These are phyloP conservation scores for Nidula microcarpa DNA, from an alignment of 768 basidiomycete genomes.

Conservation along the genomic window DNA sequence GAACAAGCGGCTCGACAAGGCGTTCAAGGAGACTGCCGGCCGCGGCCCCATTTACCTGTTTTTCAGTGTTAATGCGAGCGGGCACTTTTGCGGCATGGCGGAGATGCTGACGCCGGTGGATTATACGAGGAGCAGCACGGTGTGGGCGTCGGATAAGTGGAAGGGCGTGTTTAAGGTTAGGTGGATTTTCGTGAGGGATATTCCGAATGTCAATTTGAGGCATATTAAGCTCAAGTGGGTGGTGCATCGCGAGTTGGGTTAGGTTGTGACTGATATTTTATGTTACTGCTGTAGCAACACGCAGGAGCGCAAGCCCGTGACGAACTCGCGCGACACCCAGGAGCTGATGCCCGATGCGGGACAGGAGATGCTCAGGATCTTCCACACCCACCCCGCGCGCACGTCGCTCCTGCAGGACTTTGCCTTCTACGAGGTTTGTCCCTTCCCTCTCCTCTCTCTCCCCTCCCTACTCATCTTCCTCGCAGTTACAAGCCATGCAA, in stretches of 20 bases:
- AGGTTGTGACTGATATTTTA: background rate
- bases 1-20: constrained; percentile 95
- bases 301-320: constrained; percentile 97
- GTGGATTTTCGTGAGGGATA: constrained; percentile 97
- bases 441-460: background rate
- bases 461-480: background rate
- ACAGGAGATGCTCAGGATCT: constrained; percentile 94
- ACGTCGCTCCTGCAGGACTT: constrained; percentile 94
- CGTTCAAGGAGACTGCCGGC: constrained; percentile 91
- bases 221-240: constrained; percentile 85
- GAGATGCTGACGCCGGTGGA: constrained; percentile 98
- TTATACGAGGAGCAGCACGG: constrained; percentile 90
- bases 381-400: constrained; percentile 88
- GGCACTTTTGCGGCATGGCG: constrained; percentile 98
- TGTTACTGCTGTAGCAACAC: constrained; percentile 65
- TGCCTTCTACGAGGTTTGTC: constrained; percentile 80
- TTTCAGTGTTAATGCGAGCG: constrained; percentile 97
- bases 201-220: constrained; percentile 83
- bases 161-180: constrained; percentile 98
- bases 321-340: constrained; percentile 96
- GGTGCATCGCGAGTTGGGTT: constrained; percentile 10
- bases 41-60: constrained; percentile 96
- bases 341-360: constrained; percentile 95
- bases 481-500: constrained; percentile 81
- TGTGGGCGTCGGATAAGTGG: constrained; percentile 99